phyloP scores from a whole-genome alignment of 805 yeast species.

The Yamadazyma sp. region DNA sequence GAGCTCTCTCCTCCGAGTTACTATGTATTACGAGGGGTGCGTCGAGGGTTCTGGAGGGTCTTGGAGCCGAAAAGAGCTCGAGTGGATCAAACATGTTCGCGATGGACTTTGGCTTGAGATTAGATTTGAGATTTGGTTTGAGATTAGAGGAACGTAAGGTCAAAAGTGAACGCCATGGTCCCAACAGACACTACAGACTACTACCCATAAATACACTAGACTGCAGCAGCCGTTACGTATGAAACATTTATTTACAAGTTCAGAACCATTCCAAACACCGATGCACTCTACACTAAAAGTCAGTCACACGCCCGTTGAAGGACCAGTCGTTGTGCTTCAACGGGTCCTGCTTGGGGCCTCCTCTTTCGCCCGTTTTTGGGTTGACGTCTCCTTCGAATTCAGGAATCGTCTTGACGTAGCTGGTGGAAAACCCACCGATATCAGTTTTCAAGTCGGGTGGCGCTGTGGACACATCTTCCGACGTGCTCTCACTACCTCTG shows the following conservation, averaged over 20 bases:
- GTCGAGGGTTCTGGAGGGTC: too few species aligned
- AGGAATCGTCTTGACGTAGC: constrained; percentile 74
- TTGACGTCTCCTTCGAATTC: constrained; percentile 94
- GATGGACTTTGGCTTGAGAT: too few species aligned
- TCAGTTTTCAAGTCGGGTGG: constrained; percentile 45
- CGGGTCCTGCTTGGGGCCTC: constrained; percentile 98
- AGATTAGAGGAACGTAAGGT: not conserved
- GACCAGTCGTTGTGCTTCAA: constrained; percentile 81
- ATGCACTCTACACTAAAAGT: constrained; percentile 52
- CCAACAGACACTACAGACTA: too few species aligned
- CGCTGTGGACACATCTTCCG: constrained; percentile 5
- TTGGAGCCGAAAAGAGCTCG: constrained; percentile 39
- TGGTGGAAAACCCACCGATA: constrained; percentile 66
- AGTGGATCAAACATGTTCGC: constrained; percentile 25
- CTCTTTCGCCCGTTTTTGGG: constrained; percentile 92
- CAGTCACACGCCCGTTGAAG: constrained; percentile 94
- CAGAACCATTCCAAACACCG: too few species aligned
- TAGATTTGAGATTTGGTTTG: constrained; percentile 5
- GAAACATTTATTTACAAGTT: too few species aligned
- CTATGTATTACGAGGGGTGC: too few species aligned
- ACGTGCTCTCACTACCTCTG: constrained; percentile 17
- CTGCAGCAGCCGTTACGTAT: too few species aligned
- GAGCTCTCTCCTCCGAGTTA: too few species aligned
- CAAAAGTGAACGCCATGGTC: too few species aligned
- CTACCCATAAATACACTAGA: too few species aligned